Base-by-base conservation (phyloP, 495 filamentous ascomycete genomes). In the Ascobolus immersus region DNA sequence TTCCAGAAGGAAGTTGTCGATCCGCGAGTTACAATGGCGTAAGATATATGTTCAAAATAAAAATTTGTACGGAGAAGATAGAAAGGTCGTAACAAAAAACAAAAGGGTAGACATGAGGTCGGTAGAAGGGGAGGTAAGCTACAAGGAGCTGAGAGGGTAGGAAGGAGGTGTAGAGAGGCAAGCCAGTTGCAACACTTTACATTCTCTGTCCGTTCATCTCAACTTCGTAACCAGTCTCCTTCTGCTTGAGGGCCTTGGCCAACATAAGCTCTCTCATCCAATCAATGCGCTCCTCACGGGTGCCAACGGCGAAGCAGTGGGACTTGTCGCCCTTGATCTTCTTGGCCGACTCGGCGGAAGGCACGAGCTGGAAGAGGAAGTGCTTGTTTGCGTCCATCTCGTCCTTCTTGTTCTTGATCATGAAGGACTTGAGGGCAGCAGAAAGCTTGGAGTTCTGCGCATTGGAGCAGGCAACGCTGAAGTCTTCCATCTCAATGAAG, bases 221-320 rank as follows among this genome's bases (percentile, higher is more conserved):
- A 37, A 91, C 58, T 50, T 73, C 69, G 31, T 65, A 89, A 6
- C 82, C 82, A 40, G 74, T 69, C 11, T 71, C 69, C 56, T 79
- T 78, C 47, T 77, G 73, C 56, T 67, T 72, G 36, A 80, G 55
- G 14, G 84, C 82, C 51, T 82, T 91, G 4, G 84, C 82, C 15
- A 96, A 67, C 86, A 96, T 93, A 32, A 96, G 53, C 61, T 93
- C 81, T 2, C 86, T 58, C 86, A 93, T 92, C 86, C 86, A 96
- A 42, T 91, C 84, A 38, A 93, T 92, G 20, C 86, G 64, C 50
- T 92, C 76, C 37, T 94, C 79, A 0, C 79, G 61, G 35, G 60
- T 65, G 51, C 73, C 73, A 36, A 93, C 84, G 0, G 84, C 77
- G 44, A 96, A 94, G 45, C 92, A 77, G 45, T 96, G 84, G 5